Evolutionary conservation across 1,284 basidiomycete genomes (phyloP).

Genomic region (Trichosporon inkin): DNA sequence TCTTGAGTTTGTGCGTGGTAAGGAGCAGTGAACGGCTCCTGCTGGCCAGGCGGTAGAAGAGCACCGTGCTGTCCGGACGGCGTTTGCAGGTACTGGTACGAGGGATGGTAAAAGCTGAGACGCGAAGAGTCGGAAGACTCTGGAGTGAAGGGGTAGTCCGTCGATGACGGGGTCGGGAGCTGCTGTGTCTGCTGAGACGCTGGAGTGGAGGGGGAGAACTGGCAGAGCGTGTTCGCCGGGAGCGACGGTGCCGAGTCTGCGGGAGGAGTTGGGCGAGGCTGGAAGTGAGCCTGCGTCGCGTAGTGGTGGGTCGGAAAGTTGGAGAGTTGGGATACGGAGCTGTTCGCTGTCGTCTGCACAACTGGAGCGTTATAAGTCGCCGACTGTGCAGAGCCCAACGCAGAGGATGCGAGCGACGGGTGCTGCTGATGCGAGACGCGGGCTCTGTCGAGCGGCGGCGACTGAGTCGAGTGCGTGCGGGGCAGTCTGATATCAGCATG

Average conservation of each 20-base stretch:
- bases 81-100: not conserved
- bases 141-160: not conserved
- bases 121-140: not conserved
- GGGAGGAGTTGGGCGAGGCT: not conserved
- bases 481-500: too few species aligned
- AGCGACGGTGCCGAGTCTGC: not conserved
- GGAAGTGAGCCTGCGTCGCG: slow-evolving; percentile 7
- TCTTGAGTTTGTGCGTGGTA: too few species aligned
- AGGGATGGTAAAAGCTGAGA: not conserved
- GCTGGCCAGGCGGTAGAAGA: not conserved
- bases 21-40: not conserved
- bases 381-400: too few species aligned
- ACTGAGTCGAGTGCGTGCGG: too few species aligned
- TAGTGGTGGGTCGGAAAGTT: slow-evolving; percentile 8
- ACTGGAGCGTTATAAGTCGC: not conserved
- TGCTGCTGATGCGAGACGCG: too few species aligned
- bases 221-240: not conserved
- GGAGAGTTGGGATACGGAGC: not conserved
- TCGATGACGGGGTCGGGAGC: not conserved
- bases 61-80: not conserved
- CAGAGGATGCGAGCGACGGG: too few species aligned
- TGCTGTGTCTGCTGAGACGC: not conserved
- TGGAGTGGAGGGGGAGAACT: not conserved
- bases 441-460: too few species aligned
- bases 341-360: not conserved